Evolutionary conservation across 176 grass and related monocot genomes (phyloP), one percentile per base, ranked within the genome.

Genomic region (Aegilops longissima): DNA sequence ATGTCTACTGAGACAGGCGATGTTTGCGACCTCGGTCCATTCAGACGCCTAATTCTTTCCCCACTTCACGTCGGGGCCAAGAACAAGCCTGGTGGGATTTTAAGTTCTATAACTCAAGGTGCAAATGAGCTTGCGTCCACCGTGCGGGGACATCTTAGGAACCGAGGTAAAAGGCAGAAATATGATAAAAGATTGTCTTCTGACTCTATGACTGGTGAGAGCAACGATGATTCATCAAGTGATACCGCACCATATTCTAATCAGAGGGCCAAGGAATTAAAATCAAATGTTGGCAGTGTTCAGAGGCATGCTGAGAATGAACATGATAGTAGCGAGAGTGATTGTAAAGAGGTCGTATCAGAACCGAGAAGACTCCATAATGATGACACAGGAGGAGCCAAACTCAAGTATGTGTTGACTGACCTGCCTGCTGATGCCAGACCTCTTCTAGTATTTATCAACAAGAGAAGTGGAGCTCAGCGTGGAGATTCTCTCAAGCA

Each of bases 381-480:
- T 75, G 72, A 85, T 85, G 77, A 79, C 2, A 4, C 33, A 80
- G 82, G 40, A 61, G 88, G 84, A 83, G 63, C 51, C 85, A 81
- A 93, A 80, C 75, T 91, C 54, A 92, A 81, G 49, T 93, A 93
- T 18, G 69, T 77, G 34, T 79, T 92, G 38, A 82, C 79, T 80
- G 85, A 93, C 61, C 67, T 92, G n/a, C 87, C 89, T 83, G 31
- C 85, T 89, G 94, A 96, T 89, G 68, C 87, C 79, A 93, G 94
- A 70, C 94, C 94, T 73, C 85, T 96, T 67, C 38, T 96, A 73
- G 91, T 96, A 80, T 96, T 96, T 75, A 91, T 96, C 63, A 96
- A 96, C 85, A 96, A 96, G 80, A 96, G 29, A 89, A 96, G 94
- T 80, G 94, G 94, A 63, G 89, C 91, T 62, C 91, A 96, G 61